Conservation (phyloP, 176 grass and related monocot species). For the Oryza glaberrima region DNA sequence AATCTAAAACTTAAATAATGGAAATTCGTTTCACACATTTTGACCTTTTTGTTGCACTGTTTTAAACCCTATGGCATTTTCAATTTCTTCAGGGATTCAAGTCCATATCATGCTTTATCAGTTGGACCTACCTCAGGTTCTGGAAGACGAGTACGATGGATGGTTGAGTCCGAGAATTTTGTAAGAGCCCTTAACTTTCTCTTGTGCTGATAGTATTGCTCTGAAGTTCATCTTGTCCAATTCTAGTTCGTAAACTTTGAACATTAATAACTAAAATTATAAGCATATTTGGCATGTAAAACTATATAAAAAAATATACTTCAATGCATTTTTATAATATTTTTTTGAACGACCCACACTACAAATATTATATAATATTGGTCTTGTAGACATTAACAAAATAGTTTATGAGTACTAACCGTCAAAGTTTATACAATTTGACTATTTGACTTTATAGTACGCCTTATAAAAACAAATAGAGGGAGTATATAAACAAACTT, state of each 20-base stretch:
- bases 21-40: background rate
- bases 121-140: constrained; percentile 61
- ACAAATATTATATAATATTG: no score
- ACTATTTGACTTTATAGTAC: no score
- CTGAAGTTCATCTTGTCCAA: background rate
- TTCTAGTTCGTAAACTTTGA: background rate
- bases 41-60: no score
- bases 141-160: constrained; percentile 72
- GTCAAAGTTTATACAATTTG: no score
- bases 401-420: no score
- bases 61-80: background rate
- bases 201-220: background rate
- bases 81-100: constrained; percentile 58
- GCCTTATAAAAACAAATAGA: no score
- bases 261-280: no score
- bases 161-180: constrained; percentile 54
- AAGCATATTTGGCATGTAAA: no score
- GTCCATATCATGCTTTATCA: constrained; percentile 70
- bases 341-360: no score
- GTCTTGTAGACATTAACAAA: no score
- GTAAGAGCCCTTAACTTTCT: constrained; percentile 25
- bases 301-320: no score
- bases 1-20: background rate
- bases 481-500: background rate
- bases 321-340: no score